A percentile compares a stretch with the other conserved stretches of the same genome.
Conservation (phyloP, 768 basidiomycete genomes). For the Pisolithus tinctorius region DNA sequence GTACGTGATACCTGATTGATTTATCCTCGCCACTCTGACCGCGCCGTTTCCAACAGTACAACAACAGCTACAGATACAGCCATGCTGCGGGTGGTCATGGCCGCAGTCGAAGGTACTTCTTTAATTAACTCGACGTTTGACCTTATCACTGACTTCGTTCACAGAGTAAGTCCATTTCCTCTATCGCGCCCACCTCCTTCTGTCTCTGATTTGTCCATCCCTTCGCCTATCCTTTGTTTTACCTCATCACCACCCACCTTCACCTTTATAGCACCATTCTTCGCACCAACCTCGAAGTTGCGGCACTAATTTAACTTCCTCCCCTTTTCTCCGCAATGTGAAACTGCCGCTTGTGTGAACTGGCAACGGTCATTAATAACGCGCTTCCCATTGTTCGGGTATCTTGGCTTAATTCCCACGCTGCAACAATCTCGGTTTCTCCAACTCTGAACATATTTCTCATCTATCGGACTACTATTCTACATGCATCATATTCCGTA, state of each 20-base stretch:
- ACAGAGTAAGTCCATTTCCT: slow-evolving; percentile 56
- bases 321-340: background rate
- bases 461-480: background rate
- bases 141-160: slow-evolving; percentile 11
- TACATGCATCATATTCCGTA: background rate
- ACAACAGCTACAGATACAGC: slow-evolving; percentile 90
- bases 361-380: slow-evolving; percentile 1
- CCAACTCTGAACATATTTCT: background rate
- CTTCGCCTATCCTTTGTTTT: slow-evolving; percentile 4
- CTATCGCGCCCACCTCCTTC: slow-evolving; percentile 6
- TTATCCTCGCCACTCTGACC: slow-evolving; percentile 6
- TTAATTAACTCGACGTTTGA: background rate
- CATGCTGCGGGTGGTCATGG: slow-evolving; percentile 87
- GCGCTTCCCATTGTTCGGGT: slow-evolving; percentile 2
- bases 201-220: slow-evolving; percentile 11
- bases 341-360: background rate
- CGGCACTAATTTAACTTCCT: slow-evolving; percentile 13
- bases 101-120: slow-evolving; percentile 84
- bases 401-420: background rate
- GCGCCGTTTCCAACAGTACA: slow-evolving; percentile 39
- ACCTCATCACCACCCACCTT: background rate
- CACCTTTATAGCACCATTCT: slow-evolving; percentile 12
- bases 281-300: slow-evolving; percentile 13
- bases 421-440: background rate
- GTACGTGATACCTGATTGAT: slow-evolving; percentile 39